phyloP scores from a whole-genome alignment of 495 filamentous ascomycete species.

The Xeromyces bisporus region DNA sequence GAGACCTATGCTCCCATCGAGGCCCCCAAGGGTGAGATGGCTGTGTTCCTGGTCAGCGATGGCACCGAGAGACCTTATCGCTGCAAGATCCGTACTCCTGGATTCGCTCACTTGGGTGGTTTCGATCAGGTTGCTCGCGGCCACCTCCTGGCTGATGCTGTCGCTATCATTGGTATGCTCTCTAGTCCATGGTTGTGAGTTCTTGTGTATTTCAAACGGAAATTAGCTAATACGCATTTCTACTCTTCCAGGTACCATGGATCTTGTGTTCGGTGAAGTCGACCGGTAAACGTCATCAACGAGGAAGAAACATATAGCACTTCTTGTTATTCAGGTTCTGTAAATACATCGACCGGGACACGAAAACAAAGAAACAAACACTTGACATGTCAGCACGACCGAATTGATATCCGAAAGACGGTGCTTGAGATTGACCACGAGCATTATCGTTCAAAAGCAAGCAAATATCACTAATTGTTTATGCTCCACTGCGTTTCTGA shows the following conservation, averaged over 20 bases:
- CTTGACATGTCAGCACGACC: too few species aligned
- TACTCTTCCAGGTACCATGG: conserved; percentile 46
- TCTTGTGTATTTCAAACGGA: not conserved
- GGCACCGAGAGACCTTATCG: conserved; percentile 92
- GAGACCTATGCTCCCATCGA: conserved; percentile 98
- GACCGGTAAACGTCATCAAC: conserved; percentile 37
- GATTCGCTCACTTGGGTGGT: conserved; percentile 86
- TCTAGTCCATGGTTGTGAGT: not conserved
- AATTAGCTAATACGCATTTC: conserved; percentile 6
- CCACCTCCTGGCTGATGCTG: conserved; percentile 90
- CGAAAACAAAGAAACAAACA: conserved; percentile 12
- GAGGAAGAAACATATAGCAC: too few species aligned
- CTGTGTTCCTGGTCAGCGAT: conserved; percentile 91
- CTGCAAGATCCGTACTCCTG: conserved; percentile 93
- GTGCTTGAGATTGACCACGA: too few species aligned
- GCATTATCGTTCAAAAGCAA: too few species aligned
- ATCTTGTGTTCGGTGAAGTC: conserved; percentile 64
- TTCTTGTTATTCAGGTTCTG: conserved; percentile 5
- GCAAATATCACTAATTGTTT: too few species aligned
- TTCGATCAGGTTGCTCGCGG: conserved; percentile 88
- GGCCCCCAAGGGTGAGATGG: conserved; percentile 99
- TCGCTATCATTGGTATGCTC: conserved; percentile 68
- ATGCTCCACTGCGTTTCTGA: too few species aligned
- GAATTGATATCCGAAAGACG: too few species aligned
- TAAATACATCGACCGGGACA: conserved; percentile 4